Evolutionary conservation across 176 grass and related monocot species (phyloP).

Genomic region (Pontederia paniculata): DNA sequence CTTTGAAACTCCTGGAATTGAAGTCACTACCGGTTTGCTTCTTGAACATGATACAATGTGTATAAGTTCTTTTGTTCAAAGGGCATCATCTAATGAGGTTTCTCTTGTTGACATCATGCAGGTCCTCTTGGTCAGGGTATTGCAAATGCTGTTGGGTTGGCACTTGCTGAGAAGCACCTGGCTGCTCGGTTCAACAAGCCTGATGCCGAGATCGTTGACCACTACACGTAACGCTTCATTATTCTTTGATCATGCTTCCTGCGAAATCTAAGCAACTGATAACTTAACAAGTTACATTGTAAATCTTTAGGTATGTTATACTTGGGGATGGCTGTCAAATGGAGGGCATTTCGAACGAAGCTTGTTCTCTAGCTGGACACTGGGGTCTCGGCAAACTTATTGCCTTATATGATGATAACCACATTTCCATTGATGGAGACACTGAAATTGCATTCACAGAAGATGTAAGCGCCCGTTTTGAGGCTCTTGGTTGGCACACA

Average conservation of each 20-base stretch:
- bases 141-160: constrained; percentile 88
- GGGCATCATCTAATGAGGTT: neutral
- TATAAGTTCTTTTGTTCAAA: constrained; percentile 6
- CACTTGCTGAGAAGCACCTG: constrained; percentile 88
- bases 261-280: neutral
- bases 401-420: constrained; percentile 95
- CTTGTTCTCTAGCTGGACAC: constrained; percentile 72
- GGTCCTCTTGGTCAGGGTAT: constrained; percentile 97
- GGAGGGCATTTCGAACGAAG: constrained; percentile 93
- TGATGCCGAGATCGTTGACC: constrained; percentile 72
- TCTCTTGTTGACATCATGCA: constrained; percentile 17
- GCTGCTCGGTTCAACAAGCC: constrained; percentile 98
- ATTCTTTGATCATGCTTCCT: neutral
- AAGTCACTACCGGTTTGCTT: constrained; percentile 89
- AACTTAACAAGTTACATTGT: neutral
- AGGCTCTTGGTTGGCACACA: constrained; percentile 93
- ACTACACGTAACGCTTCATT: constrained; percentile 69
- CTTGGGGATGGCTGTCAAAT: constrained; percentile 94
- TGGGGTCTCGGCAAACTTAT: constrained; percentile 99
- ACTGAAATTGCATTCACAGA: constrained; percentile 95
- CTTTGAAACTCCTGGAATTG: constrained; percentile 88
- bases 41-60: constrained; percentile 1
- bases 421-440: constrained; percentile 96
- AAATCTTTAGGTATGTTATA: constrained; percentile 44
- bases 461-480: constrained; percentile 74